These are phyloP conservation scores for Lecanicillium sp. DNA, from an alignment of 2,329 filamentous ascomycete genomes.

Conservation along the genomic window DNA sequence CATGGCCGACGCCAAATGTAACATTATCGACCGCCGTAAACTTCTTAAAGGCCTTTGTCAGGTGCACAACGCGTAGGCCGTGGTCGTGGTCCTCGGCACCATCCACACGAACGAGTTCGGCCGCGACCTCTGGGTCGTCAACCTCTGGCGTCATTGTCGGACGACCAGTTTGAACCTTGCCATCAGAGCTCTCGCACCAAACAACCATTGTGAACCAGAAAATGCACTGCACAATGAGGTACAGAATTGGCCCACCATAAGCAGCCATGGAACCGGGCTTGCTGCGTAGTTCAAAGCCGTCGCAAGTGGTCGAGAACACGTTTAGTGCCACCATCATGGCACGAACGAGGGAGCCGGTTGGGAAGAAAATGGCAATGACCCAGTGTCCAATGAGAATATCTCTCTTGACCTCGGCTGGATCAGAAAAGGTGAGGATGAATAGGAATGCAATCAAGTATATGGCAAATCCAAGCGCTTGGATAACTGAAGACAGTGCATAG, in stretches of 20 bases:
- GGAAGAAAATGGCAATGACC: slow-evolving; percentile 61
- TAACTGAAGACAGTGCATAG: slow-evolving; percentile 69
- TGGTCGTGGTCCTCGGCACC: slow-evolving; percentile 23
- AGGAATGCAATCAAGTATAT: slow-evolving; percentile 62
- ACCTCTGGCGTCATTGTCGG: slow-evolving; percentile 10
- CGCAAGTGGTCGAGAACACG: slow-evolving; percentile 68
- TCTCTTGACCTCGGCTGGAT: slow-evolving; percentile 57
- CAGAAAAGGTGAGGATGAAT: slow-evolving; percentile 63
- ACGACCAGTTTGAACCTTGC: slow-evolving; percentile 10
- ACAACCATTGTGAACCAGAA: slow-evolving; percentile 62
- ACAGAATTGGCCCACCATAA: slow-evolving; percentile 75
- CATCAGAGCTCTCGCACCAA: slow-evolving; percentile 62
- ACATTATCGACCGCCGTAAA: slow-evolving; percentile 63
- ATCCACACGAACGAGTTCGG: slow-evolving; percentile 18
- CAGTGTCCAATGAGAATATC: slow-evolving; percentile 66
- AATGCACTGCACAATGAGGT: slow-evolving; percentile 63
- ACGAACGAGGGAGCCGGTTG: slow-evolving; percentile 63
- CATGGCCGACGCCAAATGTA: slow-evolving; percentile 58
- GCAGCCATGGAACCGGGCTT: slow-evolving; percentile 62
- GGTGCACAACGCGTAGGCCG: slow-evolving; percentile 55
- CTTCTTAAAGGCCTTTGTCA: slow-evolving; percentile 60
- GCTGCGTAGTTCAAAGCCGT: slow-evolving; percentile 47
- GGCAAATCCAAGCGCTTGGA: slow-evolving; percentile 61
- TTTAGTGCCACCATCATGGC: slow-evolving; percentile 69
- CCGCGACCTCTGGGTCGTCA: slow-evolving; percentile 19